Percentiles rank a stretch among this genome's conserved stretches.
phyloP scores from a whole-genome alignment of 495 filamentous ascomycete species.

The Alectoria sarmentosa region DNA sequence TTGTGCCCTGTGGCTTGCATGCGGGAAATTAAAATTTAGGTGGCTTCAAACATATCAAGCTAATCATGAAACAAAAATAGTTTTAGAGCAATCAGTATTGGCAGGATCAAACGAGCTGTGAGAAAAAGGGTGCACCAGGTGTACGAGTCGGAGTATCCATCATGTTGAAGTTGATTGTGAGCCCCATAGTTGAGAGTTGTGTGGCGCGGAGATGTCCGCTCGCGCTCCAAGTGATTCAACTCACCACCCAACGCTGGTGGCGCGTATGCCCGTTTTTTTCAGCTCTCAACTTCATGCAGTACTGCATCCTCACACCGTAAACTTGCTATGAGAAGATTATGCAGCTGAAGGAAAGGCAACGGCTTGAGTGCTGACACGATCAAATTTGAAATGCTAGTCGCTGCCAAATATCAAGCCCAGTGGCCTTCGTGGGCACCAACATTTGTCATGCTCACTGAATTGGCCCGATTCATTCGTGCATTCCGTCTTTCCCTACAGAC shows the following conservation, averaged over 20 bases:
- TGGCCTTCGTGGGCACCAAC: background rate
- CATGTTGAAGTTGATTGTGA: too few species aligned
- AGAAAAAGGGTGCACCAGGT: background rate
- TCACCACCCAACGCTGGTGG: too few species aligned
- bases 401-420: background rate
- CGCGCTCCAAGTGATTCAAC: background rate
- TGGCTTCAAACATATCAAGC: background rate
- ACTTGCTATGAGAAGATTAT: background rate
- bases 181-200: background rate
- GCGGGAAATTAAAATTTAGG: conserved; percentile 1
- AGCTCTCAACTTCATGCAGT: background rate
- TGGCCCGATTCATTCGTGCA: background rate
- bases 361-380: conserved; percentile 2
- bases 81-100: background rate
- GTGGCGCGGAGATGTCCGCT: background rate
- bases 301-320: background rate
- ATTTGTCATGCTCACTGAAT: conserved; percentile 2
- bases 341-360: background rate
- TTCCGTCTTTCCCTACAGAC: background rate
- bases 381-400: background rate
- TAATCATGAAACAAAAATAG: conserved; percentile 10
- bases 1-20: conserved; percentile 11
- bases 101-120: conserved; percentile 13
- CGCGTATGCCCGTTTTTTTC: too few species aligned
- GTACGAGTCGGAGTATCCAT: too few species aligned